These are phyloP conservation scores for Mycena floridula DNA, from an alignment of 768 basidiomycete genomes.

Conservation along the genomic window DNA sequence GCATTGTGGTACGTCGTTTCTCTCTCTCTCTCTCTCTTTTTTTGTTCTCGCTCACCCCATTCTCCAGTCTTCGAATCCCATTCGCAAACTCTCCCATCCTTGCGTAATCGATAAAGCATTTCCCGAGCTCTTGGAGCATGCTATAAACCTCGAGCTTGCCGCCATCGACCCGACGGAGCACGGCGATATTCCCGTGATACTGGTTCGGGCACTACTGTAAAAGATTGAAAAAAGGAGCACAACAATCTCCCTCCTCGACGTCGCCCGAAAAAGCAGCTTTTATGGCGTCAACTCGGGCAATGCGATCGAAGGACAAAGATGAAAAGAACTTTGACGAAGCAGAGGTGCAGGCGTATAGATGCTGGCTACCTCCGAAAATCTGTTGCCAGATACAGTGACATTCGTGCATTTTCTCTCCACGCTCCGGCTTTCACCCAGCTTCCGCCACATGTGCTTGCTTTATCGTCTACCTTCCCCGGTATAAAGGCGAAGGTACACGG, in stretches of 20 bases:
- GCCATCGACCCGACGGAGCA: constrained; percentile 87
- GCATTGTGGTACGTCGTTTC: constrained; percentile 58
- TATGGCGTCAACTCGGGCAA: constrained; percentile 54
- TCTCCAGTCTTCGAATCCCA: constrained; percentile 81
- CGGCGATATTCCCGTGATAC: constrained; percentile 82
- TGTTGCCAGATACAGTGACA: constrained; percentile 38
- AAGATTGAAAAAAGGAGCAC: constrained; percentile 85
- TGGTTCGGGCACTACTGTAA: constrained; percentile 76
- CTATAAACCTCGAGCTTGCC: constrained; percentile 63
- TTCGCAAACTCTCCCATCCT: constrained; percentile 64
- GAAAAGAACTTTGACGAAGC: constrained; percentile 99
- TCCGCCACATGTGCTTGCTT: constrained; percentile 60
- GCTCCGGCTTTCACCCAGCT: constrained; percentile 59
- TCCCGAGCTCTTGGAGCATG: constrained; percentile 70
- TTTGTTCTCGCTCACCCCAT: not conserved
- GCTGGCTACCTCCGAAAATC: constrained; percentile 41
- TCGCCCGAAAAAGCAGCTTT: constrained; percentile 70
- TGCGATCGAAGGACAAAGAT: constrained; percentile 71
- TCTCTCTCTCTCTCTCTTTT: not conserved
- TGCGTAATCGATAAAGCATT: constrained; percentile 90
- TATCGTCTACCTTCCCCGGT: constrained; percentile 86
- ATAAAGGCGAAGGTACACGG: constrained; percentile 94
- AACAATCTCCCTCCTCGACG: constrained; percentile 48
- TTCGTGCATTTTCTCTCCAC: constrained; percentile 80
- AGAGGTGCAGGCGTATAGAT: constrained; percentile 77